These are phyloP conservation scores for Petrea volubilis DNA, from an alignment of 257 asterid species.

Conservation along the genomic window DNA sequence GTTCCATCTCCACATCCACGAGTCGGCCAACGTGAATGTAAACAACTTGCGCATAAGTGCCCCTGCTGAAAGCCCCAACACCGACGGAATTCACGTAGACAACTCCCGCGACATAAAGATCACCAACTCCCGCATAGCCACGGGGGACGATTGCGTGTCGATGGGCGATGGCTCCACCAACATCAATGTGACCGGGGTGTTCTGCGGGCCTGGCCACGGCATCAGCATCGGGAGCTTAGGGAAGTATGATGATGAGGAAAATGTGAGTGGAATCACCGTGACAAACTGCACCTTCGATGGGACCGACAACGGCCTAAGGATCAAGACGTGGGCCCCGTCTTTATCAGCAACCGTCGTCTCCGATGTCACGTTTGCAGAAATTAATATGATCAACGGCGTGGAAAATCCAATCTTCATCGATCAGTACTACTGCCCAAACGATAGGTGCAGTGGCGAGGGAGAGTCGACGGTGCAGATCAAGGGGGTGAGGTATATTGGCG, in stretches of 20 bases:
- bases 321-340: slow-evolving; percentile 62
- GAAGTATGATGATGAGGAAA: background rate
- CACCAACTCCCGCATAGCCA: slow-evolving; percentile 24
- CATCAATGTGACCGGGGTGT: slow-evolving; percentile 24
- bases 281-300: slow-evolving; percentile 29
- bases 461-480: slow-evolving; percentile 34
- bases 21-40: slow-evolving; percentile 25
- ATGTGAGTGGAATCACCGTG: slow-evolving; percentile 32
- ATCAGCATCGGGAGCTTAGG: slow-evolving; percentile 67
- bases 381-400: slow-evolving; percentile 24
- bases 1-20: slow-evolving; percentile 43
- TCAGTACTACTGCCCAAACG: slow-evolving; percentile 52
- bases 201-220: slow-evolving; percentile 76
- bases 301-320: slow-evolving; percentile 53
- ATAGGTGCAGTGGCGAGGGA: background rate
- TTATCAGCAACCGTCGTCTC: slow-evolving; percentile 22
- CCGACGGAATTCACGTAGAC: slow-evolving; percentile 63
- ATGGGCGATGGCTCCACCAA: slow-evolving; percentile 40
- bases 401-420: slow-evolving; percentile 57
- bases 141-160: slow-evolving; percentile 67
- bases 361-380: slow-evolving; percentile 29
- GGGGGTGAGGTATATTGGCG: slow-evolving; percentile 25
- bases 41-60: slow-evolving; percentile 32
- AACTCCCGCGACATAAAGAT: slow-evolving; percentile 31
- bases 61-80: slow-evolving; percentile 62